phyloP scores from a whole-genome alignment of 1,284 basidiomycete species.

The Cerrena zonata region DNA sequence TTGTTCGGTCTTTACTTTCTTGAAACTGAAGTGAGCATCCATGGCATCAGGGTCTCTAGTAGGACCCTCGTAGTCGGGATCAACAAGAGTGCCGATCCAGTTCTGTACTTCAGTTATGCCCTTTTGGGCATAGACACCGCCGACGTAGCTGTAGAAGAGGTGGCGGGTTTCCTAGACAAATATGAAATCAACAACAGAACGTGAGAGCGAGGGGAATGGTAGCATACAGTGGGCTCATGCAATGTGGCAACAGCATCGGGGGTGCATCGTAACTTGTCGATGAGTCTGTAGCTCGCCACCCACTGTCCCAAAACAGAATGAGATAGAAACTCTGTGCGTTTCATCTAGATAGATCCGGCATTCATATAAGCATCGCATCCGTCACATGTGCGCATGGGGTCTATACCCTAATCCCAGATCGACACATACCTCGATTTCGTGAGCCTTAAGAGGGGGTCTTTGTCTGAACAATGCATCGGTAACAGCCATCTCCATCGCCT shows the following conservation, averaged over 20 bases:
- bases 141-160: conserved; percentile 63
- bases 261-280: conserved; percentile 53
- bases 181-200: conserved; percentile 7
- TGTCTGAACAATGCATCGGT: conserved; percentile 47
- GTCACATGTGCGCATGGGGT: conserved; percentile 3
- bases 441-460: conserved; percentile 45
- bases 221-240: conserved; percentile 42
- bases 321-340: conserved; percentile 34
- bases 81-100: conserved; percentile 56
- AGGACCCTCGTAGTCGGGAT: conserved; percentile 30
- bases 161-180: conserved; percentile 46
- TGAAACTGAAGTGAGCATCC: conserved; percentile 19
- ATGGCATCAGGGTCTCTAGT: conserved; percentile 17
- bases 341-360: conserved; percentile 16
- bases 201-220: conserved; percentile 8
- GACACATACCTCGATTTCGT: conserved; percentile 44
- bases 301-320: conserved; percentile 49
- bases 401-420: too few relatives aligned
- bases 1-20: conserved; percentile 24
- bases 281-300: conserved; percentile 52
- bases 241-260: conserved; percentile 37
- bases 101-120: conserved; percentile 46
- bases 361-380: conserved; percentile 15
- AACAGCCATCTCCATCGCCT: conserved; percentile 45
- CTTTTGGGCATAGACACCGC: conserved; percentile 53